Percentiles rank a stretch among this genome's conserved stretches.
These are phyloP conservation scores for Cytospora chrysosperma DNA, from an alignment of 2,329 filamentous ascomycete genomes.

Conservation along the genomic window DNA sequence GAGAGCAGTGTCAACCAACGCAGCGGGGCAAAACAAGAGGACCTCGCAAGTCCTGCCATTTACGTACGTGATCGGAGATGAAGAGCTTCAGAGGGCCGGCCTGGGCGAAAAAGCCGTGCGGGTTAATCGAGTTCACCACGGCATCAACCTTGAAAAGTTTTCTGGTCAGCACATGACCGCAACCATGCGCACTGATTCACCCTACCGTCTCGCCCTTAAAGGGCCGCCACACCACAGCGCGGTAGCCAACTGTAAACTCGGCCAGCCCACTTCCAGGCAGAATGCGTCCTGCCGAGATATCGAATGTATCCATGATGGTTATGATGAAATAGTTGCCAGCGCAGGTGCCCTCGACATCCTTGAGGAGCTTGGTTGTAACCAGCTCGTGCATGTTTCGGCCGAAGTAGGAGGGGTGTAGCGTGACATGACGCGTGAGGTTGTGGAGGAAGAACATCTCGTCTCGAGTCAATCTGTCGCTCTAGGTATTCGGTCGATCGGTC, in stretches of 20 bases:
- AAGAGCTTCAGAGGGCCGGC: constrained; percentile 77
- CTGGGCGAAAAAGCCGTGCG: constrained; percentile 86
- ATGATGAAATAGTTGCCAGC: constrained; percentile 97
- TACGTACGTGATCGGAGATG: constrained; percentile 75
- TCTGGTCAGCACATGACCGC: constrained; percentile 17
- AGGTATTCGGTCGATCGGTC: background rate
- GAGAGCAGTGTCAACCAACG: constrained; percentile 30
- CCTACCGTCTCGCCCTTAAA: constrained; percentile 95
- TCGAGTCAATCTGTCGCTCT: background rate
- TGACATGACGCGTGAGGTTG: constrained; percentile 91
- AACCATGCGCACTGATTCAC: constrained; percentile 11
- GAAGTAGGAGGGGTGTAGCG: constrained; percentile 95
- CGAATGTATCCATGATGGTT: constrained; percentile 93
- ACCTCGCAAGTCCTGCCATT: background rate
- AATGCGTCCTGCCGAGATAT: constrained; percentile 90
- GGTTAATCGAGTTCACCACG: constrained; percentile 86
- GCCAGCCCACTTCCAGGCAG: constrained; percentile 88
- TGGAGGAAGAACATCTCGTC: constrained; percentile 93
- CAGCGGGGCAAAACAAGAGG: background rate
- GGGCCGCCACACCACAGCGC: constrained; percentile 94
- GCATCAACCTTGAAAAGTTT: constrained; percentile 74
- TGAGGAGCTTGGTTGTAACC: constrained; percentile 83
- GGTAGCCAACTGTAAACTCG: constrained; percentile 92
- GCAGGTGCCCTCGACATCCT: constrained; percentile 93
- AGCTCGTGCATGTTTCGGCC: constrained; percentile 90